These are phyloP conservation scores for Diaporthe velutina DNA, from an alignment of 2,329 filamentous ascomycete genomes.

Conservation along the genomic window DNA sequence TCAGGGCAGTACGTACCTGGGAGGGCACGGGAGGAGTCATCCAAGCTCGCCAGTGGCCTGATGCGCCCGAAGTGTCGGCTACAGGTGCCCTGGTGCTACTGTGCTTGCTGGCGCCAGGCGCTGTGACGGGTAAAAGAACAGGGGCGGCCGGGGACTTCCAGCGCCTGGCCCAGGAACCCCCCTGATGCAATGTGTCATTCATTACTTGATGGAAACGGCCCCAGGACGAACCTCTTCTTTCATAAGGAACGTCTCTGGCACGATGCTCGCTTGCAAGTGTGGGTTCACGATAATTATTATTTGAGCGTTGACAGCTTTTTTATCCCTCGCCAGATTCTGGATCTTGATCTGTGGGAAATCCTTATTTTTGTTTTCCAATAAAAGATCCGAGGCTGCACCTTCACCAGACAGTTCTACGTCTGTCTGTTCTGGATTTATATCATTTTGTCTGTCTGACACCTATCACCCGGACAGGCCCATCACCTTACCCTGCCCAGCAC, in stretches of 20 bases:
- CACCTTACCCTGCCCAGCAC: not conserved
- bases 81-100: not conserved
- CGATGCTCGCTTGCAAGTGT: slow-evolving; percentile 19
- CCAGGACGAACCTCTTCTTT: slow-evolving; percentile 32
- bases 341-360: slow-evolving; percentile 6
- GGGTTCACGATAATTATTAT: slow-evolving; percentile 31
- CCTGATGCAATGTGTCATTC: slow-evolving; percentile 43
- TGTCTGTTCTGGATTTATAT: not conserved
- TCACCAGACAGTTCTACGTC: not conserved
- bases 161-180: slow-evolving; percentile 4
- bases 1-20: slow-evolving; percentile 40
- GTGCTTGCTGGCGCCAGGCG: not conserved
- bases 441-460: not conserved
- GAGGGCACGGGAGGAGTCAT: slow-evolving; percentile 32
- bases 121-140: slow-evolving; percentile 28
- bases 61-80: slow-evolving; percentile 32
- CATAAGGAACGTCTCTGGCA: slow-evolving; percentile 41
- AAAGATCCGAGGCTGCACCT: slow-evolving; percentile 1
- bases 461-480: not conserved
- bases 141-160: not conserved
- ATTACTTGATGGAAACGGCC: slow-evolving; percentile 44
- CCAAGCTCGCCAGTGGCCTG: slow-evolving; percentile 37
- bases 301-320: slow-evolving; percentile 31
- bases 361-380: not conserved
- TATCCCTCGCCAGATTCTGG: slow-evolving; percentile 32